Conservation (phyloP, 768 basidiomycete genomes). For the Mycena galopus region DNA sequence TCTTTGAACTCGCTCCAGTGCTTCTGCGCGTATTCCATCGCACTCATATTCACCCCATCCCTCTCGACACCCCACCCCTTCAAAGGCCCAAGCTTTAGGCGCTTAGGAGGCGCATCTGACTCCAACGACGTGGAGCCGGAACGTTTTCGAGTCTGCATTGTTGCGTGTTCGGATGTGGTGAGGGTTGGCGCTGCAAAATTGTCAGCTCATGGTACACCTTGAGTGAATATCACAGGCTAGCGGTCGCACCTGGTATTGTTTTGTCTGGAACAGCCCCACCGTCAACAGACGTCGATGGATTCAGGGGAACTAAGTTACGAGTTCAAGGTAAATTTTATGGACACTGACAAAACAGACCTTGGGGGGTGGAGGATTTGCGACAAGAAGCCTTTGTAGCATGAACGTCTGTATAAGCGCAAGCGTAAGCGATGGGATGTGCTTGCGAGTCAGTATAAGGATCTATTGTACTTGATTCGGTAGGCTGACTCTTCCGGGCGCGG, state of each 20-base stretch:
- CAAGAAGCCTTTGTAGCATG: too few species aligned
- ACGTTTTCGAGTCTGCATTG: neutral
- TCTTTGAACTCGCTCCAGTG: constrained; percentile 17
- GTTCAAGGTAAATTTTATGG: neutral
- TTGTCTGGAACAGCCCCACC: neutral
- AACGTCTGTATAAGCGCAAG: too few species aligned
- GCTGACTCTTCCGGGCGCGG: too few species aligned
- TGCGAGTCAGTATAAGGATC: too few species aligned
- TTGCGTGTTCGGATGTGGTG: constrained; percentile 8
- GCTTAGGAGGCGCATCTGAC: constrained; percentile 12
- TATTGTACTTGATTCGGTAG: too few species aligned
- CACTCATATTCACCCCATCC: too few species aligned
- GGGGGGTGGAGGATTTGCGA: too few species aligned
- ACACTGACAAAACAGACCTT: too few species aligned
- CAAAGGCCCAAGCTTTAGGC: constrained; percentile 5
- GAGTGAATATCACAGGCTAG: neutral
- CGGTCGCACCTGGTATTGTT: neutral
- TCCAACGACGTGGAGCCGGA: neutral
- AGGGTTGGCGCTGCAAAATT: neutral
- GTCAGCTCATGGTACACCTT: neutral
- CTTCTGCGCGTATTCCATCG: constrained; percentile 8
- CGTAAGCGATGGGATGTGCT: too few species aligned
- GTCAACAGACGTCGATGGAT: neutral
- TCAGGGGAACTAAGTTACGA: neutral
- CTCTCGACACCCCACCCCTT: neutral